Percentiles rank a stretch among this genome's conserved stretches.
phyloP scores from a whole-genome alignment of 441 rosid genomes.

The Populus hybrid region DNA sequence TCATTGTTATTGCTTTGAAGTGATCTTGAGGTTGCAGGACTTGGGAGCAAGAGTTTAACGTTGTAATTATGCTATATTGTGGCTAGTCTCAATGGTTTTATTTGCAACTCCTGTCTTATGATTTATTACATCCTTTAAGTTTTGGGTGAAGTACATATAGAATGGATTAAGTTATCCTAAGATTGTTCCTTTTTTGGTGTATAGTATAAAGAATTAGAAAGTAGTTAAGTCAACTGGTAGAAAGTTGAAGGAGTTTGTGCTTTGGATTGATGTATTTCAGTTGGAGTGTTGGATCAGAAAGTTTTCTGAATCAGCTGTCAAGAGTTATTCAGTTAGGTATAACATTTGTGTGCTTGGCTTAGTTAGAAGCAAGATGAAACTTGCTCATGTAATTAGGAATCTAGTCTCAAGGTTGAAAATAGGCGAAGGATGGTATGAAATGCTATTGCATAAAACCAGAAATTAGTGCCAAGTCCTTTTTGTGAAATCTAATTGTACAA shows the following conservation, averaged over 20 bases:
- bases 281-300: neutral
- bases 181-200: neutral
- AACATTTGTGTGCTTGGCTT: neutral
- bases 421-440: neutral
- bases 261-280: neutral
- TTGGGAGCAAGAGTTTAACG: neutral
- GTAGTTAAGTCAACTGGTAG: neutral
- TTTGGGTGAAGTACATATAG: neutral
- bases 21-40: neutral
- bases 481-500: neutral
- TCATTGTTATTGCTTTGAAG: neutral
- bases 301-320: neutral
- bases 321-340: neutral
- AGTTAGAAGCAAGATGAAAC: neutral
- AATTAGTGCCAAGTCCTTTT: neutral
- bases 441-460: neutral
- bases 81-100: neutral
- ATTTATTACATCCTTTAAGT: neutral
- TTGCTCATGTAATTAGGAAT: neutral
- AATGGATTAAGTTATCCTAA: neutral
- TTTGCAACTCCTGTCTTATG: neutral
- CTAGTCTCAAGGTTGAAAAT: neutral
- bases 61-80: neutral
- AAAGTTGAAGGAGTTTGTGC: neutral
- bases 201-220: neutral